A percentile compares a stretch with the other conserved stretches of the same genome.
phyloP scores from a whole-genome alignment of 306 rosid species.

The Glycine tomentella region DNA sequence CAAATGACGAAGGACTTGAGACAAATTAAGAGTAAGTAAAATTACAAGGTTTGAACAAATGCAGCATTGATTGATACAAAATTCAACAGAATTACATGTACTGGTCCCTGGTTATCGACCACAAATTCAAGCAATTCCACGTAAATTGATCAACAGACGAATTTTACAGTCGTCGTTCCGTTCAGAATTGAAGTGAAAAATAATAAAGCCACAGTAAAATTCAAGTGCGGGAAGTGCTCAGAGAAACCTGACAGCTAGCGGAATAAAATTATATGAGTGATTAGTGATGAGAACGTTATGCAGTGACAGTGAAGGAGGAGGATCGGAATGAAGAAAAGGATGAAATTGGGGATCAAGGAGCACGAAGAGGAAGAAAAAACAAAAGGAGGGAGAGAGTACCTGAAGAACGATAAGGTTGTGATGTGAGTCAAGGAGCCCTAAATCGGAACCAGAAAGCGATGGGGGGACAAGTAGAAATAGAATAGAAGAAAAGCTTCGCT shows the following conservation, averaged over 20 bases:
- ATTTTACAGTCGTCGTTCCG: background rate
- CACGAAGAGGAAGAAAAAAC: background rate
- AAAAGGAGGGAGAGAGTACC: conserved; percentile 40
- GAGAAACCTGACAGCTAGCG: background rate
- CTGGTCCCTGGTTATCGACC: background rate
- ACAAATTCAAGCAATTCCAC: background rate
- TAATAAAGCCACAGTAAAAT: background rate
- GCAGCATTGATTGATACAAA: background rate
- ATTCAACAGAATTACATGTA: background rate
- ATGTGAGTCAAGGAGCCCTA: conserved; percentile 58
- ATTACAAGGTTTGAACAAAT: background rate
- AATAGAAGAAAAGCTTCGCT: background rate
- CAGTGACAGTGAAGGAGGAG: conserved; percentile 16
- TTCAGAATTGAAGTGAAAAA: conserved; percentile 12
- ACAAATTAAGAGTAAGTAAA: background rate
- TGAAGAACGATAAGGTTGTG: conserved; percentile 42
- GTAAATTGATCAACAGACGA: background rate
- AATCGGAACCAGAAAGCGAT: conserved; percentile 16
- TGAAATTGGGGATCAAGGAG: conserved; percentile 31
- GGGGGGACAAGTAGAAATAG: background rate
- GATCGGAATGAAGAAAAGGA: conserved; percentile 23
- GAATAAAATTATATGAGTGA: background rate
- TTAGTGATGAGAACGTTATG: background rate
- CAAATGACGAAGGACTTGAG: background rate
- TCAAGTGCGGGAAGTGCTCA: background rate